A percentile compares a stretch with the other conserved stretches of the same genome.
Evolutionary conservation across 139 green algal genomes (phyloP).

Genomic region (Coccomyxa sp.): DNA sequence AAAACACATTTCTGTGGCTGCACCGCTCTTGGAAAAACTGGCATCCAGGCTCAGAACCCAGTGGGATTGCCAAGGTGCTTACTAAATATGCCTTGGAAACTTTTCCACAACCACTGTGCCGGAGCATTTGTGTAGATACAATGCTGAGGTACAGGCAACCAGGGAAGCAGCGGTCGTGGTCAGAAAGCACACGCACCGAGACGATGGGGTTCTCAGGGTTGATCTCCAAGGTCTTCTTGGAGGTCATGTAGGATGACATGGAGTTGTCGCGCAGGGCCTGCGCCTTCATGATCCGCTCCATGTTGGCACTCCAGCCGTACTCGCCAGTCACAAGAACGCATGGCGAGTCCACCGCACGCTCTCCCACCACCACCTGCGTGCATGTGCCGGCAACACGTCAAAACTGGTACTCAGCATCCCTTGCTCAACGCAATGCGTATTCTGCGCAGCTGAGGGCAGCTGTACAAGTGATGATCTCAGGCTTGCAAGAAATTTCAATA

Average conservation of each 20-base stretch:
- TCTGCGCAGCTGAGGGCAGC: too few species aligned
- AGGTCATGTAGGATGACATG: constrained; percentile 97
- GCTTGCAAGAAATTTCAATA: too few species aligned
- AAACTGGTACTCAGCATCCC: not conserved
- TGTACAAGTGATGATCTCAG: too few species aligned
- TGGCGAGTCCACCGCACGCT: constrained; percentile 97
- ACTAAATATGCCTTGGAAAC: too few species aligned
- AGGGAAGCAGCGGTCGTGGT: not conserved
- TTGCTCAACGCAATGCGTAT: too few species aligned
- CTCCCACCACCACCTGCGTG: constrained; percentile 82
- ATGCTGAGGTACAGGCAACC: not conserved
- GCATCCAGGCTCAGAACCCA: too few species aligned
- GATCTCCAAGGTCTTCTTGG: constrained; percentile 99
- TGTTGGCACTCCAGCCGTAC: constrained; percentile 99
- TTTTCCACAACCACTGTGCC: too few species aligned
- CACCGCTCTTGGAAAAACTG: too few species aligned
- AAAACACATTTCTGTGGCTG: too few species aligned
- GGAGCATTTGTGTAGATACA: not conserved
- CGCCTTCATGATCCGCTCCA: constrained; percentile 99
- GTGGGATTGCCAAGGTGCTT: too few species aligned
- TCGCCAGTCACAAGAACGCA: constrained; percentile 99
- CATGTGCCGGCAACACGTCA: not conserved
- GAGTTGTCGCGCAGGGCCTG: constrained; percentile 92
- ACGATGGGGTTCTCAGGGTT: constrained; percentile 99
- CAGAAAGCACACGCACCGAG: constrained; percentile 29